Percentiles rank a stretch among this genome's conserved stretches.
Conservation (phyloP, 768 basidiomycete genomes). For the Cyclocybe cylindracea region DNA sequence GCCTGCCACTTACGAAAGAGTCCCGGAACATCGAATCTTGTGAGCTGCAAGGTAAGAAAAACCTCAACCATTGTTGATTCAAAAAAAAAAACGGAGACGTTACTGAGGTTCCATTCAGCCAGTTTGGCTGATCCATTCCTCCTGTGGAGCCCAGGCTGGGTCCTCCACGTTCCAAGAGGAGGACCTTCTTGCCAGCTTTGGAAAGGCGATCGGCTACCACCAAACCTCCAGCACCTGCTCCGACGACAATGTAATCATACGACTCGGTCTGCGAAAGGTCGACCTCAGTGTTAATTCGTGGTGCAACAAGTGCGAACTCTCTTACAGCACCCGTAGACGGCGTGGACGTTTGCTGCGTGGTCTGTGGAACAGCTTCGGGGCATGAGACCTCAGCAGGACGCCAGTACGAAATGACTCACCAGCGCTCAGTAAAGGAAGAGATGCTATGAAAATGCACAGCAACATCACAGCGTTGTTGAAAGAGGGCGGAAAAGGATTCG, state of each 20-base stretch:
- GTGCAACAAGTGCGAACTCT: too few species aligned
- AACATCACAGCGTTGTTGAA: too few species aligned
- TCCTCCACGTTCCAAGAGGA: slow-evolving; percentile 64
- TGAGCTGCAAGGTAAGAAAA: slow-evolving; percentile 38
- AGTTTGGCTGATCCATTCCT: slow-evolving; percentile 55
- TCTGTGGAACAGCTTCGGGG: too few species aligned
- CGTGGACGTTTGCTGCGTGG: too few species aligned
- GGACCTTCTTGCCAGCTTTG: slow-evolving; percentile 62
- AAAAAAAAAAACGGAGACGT: slow-evolving; percentile 2
- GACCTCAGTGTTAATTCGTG: too few species aligned
- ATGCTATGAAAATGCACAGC: too few species aligned
- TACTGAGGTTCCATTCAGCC: slow-evolving; percentile 49
- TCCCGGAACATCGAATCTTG: slow-evolving; percentile 68
- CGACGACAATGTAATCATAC: slow-evolving; percentile 58
- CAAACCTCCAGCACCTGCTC: slow-evolving; percentile 59
- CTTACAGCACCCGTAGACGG: too few species aligned
- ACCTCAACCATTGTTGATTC: background rate
- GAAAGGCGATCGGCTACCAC: slow-evolving; percentile 60
- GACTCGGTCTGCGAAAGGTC: slow-evolving; percentile 35
- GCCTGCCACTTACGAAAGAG: slow-evolving; percentile 39
- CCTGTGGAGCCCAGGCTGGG: slow-evolving; percentile 61
- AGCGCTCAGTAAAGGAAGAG: too few species aligned
- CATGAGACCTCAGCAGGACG: too few species aligned
- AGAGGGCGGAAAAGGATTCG: too few species aligned
- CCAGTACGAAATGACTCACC: too few species aligned